Evolutionary conservation across 1,284 basidiomycete species (phyloP).

Genomic region (Cryptococcus amylolentus): DNA sequence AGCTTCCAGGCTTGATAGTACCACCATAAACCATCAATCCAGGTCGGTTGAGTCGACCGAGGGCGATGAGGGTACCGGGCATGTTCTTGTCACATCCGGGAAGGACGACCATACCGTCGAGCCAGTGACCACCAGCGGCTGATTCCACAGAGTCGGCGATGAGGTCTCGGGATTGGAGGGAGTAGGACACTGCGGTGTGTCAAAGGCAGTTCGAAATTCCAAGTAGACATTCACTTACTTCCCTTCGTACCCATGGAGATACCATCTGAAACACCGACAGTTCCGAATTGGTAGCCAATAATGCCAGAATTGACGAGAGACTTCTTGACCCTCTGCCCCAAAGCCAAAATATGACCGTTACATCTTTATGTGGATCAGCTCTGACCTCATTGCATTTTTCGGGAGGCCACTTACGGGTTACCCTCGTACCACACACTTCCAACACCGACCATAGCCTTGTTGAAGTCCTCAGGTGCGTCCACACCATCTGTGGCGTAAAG

Average conservation of each 20-base stretch:
- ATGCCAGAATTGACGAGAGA: conserved; percentile 70
- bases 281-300: conserved; percentile 95
- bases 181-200: conserved; percentile 67
- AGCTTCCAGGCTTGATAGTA: conserved; percentile 84
- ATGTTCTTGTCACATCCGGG: conserved; percentile 98
- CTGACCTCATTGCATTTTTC: background rate
- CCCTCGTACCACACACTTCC: conserved; percentile 94
- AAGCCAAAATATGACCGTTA: conserved; percentile 83
- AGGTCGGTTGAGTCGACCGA: conserved; percentile 89
- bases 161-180: conserved; percentile 89
- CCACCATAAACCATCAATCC: conserved; percentile 97
- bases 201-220: background rate
- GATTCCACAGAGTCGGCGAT: conserved; percentile 97
- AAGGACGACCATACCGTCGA: conserved; percentile 95
- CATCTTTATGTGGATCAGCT: conserved; percentile 57
- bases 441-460: conserved; percentile 93
- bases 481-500: conserved; percentile 92
- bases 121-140: conserved; percentile 93
- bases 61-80: conserved; percentile 90
- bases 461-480: conserved; percentile 68
- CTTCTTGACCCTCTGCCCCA: conserved; percentile 79
- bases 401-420: conserved; percentile 56
- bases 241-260: conserved; percentile 94
- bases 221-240: conserved; percentile 46
- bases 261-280: conserved; percentile 93